phyloP scores from a whole-genome alignment of 2,329 filamentous ascomycete species.

The Aspergillus aculeatinus region DNA sequence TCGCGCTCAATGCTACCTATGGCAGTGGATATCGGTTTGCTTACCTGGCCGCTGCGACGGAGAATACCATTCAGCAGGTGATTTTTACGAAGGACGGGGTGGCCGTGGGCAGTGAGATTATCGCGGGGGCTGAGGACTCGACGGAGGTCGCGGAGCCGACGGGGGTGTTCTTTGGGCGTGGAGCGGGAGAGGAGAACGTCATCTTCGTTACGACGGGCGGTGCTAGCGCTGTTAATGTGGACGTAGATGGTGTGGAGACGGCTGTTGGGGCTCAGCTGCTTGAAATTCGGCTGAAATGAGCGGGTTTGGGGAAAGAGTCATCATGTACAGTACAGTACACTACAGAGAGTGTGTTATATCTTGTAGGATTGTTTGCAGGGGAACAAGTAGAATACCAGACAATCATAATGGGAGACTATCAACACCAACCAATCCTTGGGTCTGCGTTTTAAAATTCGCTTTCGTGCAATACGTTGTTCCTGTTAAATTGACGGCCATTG shows the following conservation, averaged over 20 bases:
- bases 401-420: no score
- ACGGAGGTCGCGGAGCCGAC: constrained; percentile 3
- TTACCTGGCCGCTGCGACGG: neutral
- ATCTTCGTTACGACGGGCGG: neutral
- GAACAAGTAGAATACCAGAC: no score
- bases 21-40: neutral
- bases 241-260: neutral
- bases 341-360: no score
- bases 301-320: no score
- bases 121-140: neutral
- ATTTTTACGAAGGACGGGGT: neutral
- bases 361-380: no score
- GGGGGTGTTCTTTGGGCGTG: neutral
- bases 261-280: constrained; percentile 1
- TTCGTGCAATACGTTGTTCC: no score
- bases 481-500: no score
- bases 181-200: neutral
- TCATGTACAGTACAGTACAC: no score
- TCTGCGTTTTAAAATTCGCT: no score
- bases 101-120: neutral
- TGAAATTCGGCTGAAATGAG: neutral
- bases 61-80: neutral
- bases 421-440: no score
- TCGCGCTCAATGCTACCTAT: neutral
- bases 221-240: neutral